Conservation (phyloP, 352 stramenopile genomes). For the Phytophthora capsici region DNA sequence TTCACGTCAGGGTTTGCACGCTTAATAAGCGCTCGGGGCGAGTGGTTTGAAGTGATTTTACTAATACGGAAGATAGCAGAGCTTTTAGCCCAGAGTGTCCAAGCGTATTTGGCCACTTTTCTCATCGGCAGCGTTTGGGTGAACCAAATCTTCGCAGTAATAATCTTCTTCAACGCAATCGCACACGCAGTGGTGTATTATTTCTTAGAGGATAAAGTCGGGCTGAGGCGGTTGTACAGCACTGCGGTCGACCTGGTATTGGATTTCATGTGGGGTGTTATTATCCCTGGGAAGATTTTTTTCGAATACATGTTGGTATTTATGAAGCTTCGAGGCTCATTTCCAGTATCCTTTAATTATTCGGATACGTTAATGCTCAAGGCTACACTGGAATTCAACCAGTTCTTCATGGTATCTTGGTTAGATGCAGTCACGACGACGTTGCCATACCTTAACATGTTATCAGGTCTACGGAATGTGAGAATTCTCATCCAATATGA, state of each 20-base stretch:
- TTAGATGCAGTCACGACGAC: conserved; percentile 36
- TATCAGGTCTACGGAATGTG: conserved; percentile 35
- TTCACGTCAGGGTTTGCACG: conserved; percentile 23
- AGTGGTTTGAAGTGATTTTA: conserved; percentile 36
- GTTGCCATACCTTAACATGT: conserved; percentile 45
- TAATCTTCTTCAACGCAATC: conserved; percentile 48
- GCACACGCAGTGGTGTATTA: conserved; percentile 33
- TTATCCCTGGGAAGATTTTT: conserved; percentile 38
- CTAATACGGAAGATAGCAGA: conserved; percentile 33
- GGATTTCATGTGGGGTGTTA: conserved; percentile 40
- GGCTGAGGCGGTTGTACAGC: conserved; percentile 30
- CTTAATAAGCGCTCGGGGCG: conserved; percentile 22
- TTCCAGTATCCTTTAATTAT: conserved; percentile 32
- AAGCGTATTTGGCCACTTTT: conserved; percentile 36
- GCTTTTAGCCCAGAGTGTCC: conserved; percentile 35
- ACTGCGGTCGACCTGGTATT: conserved; percentile 34
- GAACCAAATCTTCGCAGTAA: conserved; percentile 35
- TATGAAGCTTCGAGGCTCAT: conserved; percentile 21
- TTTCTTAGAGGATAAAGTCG: conserved; percentile 27
- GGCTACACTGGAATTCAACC: conserved; percentile 39
- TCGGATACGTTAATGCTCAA: conserved; percentile 40
- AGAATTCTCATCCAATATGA: conserved; percentile 39
- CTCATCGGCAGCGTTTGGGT: conserved; percentile 43
- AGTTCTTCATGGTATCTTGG: conserved; percentile 47
- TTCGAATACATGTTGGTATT: conserved; percentile 38